These are phyloP conservation scores for Cyclanthera cordifolia DNA, from an alignment of 306 rosid species.

Conservation along the genomic window DNA sequence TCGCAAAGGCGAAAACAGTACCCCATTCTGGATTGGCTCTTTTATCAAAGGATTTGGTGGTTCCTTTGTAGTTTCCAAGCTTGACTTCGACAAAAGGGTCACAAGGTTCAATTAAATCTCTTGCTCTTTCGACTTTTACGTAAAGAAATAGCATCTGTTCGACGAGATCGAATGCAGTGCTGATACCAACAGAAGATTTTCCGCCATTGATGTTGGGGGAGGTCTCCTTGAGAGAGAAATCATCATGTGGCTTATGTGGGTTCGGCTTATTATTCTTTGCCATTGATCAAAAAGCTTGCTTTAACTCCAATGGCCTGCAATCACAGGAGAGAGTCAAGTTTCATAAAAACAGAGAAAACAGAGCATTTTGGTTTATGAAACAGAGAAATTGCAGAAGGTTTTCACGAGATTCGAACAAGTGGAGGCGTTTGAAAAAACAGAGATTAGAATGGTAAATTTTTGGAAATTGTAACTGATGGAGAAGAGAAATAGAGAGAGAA, in stretches of 20 bases:
- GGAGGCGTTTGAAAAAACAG: background rate
- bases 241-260: constrained; percentile 18
- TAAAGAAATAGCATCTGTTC: constrained; percentile 37
- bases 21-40: constrained; percentile 21
- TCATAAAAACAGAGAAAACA: background rate
- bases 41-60: constrained; percentile 14
- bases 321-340: background rate
- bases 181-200: constrained; percentile 7
- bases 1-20: constrained; percentile 12
- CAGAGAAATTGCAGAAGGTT: background rate
- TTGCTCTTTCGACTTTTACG: constrained; percentile 24
- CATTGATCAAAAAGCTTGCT: constrained; percentile 9
- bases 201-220: constrained; percentile 19
- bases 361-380: background rate
- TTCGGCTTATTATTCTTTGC: constrained; percentile 15
- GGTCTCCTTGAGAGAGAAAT: constrained; percentile 26
- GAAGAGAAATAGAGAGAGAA: background rate
- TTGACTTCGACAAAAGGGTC: constrained; percentile 27
- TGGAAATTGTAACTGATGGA: background rate
- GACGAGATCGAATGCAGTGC: constrained; percentile 26
- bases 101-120: constrained; percentile 10
- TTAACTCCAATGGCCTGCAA: background rate
- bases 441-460: background rate
- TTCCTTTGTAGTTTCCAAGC: constrained; percentile 31
- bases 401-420: background rate